phyloP scores from a whole-genome alignment of 108 stramenopile genomes.

The Schizochytrium sp. region DNA sequence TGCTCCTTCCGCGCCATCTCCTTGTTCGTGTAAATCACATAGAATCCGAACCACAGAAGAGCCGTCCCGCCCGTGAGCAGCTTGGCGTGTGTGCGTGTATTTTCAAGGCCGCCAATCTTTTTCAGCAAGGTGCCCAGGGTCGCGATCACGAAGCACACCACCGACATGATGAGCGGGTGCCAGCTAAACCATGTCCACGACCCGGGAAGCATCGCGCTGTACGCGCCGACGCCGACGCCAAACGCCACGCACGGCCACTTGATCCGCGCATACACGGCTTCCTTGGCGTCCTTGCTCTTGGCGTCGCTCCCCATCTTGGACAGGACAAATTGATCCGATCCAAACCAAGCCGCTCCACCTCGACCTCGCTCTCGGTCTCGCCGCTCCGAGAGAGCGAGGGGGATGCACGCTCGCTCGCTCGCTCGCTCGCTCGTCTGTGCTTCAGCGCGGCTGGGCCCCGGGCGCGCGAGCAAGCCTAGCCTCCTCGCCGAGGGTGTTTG shows the following conservation, averaged over 20 bases:
- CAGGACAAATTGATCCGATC: too few species aligned
- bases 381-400: too few species aligned
- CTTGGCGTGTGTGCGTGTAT: not conserved
- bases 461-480: too few species aligned
- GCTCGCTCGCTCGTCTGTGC: too few species aligned
- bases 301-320: too few species aligned
- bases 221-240: not conserved
- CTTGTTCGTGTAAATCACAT: constrained; percentile 17
- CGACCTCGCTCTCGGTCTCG: too few species aligned
- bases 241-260: not conserved
- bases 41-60: not conserved
- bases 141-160: not conserved
- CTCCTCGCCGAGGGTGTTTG: too few species aligned
- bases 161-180: not conserved
- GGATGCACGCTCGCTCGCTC: too few species aligned
- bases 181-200: not conserved
- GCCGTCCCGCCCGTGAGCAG: not conserved
- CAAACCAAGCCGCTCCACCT: too few species aligned
- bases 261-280: not conserved
- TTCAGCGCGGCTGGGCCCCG: too few species aligned
- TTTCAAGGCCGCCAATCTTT: not conserved
- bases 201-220: not conserved
- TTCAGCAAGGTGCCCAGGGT: not conserved
- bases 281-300: not conserved
- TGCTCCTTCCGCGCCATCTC: not conserved